Percentiles rank a stretch among this genome's conserved stretches.
Conservation (phyloP, 805 yeast species). For the Schwanniomyces yamadae region DNA sequence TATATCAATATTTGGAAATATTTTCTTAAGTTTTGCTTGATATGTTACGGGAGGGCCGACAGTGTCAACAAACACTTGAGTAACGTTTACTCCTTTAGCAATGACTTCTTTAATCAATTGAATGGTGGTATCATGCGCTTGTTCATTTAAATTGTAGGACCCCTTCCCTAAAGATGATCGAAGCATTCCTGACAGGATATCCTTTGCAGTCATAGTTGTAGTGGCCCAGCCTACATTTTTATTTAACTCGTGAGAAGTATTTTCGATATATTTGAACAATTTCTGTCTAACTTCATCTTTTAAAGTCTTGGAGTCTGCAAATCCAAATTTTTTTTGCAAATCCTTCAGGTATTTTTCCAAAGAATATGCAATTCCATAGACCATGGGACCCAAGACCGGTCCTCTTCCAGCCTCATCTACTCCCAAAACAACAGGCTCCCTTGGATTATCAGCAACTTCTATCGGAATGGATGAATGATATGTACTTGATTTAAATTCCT, state of each 20-base stretch:
- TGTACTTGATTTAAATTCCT: constrained; percentile 42
- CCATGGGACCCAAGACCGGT: constrained; percentile 98
- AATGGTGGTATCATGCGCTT: constrained; percentile 95
- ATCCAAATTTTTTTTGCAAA: constrained; percentile 61
- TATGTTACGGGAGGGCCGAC: constrained; percentile 93
- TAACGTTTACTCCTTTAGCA: constrained; percentile 59
- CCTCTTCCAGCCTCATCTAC: constrained; percentile 99
- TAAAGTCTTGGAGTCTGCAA: constrained; percentile 90
- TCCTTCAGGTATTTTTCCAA: constrained; percentile 48
- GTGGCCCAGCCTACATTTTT: constrained; percentile 84
- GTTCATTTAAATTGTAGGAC: constrained; percentile 80
- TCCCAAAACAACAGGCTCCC: constrained; percentile 62
- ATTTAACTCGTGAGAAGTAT: constrained; percentile 40
- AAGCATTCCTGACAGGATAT: constrained; percentile 87
- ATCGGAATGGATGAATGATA: constrained; percentile 52
- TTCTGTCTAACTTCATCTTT: constrained; percentile 67
- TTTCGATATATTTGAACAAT: constrained; percentile 60
- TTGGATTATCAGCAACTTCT: constrained; percentile 26
- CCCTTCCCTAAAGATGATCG: constrained; percentile 48
- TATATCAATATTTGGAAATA: constrained; percentile 69
- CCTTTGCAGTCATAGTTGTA: constrained; percentile 79
- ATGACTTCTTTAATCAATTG: constrained; percentile 66
- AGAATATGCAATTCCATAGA: constrained; percentile 85
- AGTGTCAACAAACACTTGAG: constrained; percentile 85
- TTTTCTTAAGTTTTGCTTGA: constrained; percentile 65